Conservation (phyloP, 2,329 filamentous ascomycete species). For the Thelonectria blattea region DNA sequence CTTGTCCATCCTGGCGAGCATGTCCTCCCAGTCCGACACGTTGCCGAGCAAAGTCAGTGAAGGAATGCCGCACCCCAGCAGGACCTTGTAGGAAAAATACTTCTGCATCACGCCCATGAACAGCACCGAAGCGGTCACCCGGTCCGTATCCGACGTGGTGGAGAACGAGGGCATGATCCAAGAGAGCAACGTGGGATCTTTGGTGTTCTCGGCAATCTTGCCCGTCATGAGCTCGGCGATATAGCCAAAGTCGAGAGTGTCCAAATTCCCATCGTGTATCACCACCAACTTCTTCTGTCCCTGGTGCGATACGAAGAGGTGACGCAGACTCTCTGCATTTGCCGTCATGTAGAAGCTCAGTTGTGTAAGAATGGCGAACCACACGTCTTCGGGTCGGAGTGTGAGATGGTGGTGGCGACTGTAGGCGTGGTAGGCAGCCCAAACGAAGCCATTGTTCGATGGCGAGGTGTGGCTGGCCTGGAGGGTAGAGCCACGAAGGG, state of each 20-base stretch:
- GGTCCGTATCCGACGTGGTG: slow-evolving; percentile 55
- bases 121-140: slow-evolving; percentile 49
- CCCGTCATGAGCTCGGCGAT: slow-evolving; percentile 46
- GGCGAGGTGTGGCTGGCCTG: slow-evolving; percentile 3
- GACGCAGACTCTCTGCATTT: slow-evolving; percentile 52
- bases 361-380: slow-evolving; percentile 58
- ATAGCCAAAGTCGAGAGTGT: slow-evolving; percentile 26
- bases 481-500: not conserved
- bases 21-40: slow-evolving; percentile 50
- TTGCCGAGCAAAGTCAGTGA: slow-evolving; percentile 58
- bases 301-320: slow-evolving; percentile 50
- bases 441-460: slow-evolving; percentile 47
- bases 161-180: slow-evolving; percentile 60
- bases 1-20: slow-evolving; percentile 44
- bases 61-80: slow-evolving; percentile 56
- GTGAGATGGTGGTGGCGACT: slow-evolving; percentile 51
- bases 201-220: slow-evolving; percentile 48
- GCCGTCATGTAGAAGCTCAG: slow-evolving; percentile 53
- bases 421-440: slow-evolving; percentile 48
- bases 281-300: slow-evolving; percentile 35
- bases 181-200: slow-evolving; percentile 46
- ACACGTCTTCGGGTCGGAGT: slow-evolving; percentile 59
- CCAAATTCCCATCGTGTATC: not conserved
- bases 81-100: slow-evolving; percentile 47
- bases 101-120: slow-evolving; percentile 59